Evolutionary conservation across 257 asterid species (phyloP).

Genomic region (Cynanchum wilfordii): DNA sequence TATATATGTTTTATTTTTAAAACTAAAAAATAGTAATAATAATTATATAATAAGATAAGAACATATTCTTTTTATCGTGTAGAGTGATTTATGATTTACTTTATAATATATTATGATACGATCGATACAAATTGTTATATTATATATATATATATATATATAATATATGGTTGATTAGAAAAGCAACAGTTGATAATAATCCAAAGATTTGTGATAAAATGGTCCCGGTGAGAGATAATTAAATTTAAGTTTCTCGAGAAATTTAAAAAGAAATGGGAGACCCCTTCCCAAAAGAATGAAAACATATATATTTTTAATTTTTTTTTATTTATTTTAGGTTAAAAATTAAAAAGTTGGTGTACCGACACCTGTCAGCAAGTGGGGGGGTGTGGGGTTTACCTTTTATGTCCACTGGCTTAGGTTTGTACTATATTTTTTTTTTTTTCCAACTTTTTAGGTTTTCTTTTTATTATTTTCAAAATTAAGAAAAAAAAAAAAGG

Average conservation of each 20-base stretch:
- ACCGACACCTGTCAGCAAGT: conserved; percentile 51
- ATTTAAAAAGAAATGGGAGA: not conserved
- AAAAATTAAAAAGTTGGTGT: not conserved
- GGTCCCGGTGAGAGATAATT: conserved; percentile 17
- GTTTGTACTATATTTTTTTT: conserved; percentile 3
- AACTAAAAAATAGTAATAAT: too few relatives aligned
- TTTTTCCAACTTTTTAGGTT: conserved; percentile 21
- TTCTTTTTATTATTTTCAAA: not conserved
- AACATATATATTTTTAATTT: not conserved
- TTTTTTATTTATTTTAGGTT: too few relatives aligned
- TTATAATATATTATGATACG: too few relatives aligned
- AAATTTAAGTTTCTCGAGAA: conserved; percentile 10
- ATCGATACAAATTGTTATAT: too few relatives aligned
- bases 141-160: too few relatives aligned
- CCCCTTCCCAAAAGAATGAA: not conserved
- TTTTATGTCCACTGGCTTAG: conserved; percentile 28
- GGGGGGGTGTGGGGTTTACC: conserved; percentile 25
- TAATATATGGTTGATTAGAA: not conserved
- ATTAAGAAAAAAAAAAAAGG: not conserved
- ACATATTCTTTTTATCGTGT: too few relatives aligned
- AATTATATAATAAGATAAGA: too few relatives aligned
- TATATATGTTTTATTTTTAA: too few relatives aligned
- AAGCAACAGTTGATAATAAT: not conserved
- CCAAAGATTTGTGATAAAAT: conserved; percentile 8
- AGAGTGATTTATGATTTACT: too few relatives aligned